These are phyloP conservation scores for Pilasporangium apinafurcum DNA, from an alignment of 352 stramenopile species.

Conservation along the genomic window DNA sequence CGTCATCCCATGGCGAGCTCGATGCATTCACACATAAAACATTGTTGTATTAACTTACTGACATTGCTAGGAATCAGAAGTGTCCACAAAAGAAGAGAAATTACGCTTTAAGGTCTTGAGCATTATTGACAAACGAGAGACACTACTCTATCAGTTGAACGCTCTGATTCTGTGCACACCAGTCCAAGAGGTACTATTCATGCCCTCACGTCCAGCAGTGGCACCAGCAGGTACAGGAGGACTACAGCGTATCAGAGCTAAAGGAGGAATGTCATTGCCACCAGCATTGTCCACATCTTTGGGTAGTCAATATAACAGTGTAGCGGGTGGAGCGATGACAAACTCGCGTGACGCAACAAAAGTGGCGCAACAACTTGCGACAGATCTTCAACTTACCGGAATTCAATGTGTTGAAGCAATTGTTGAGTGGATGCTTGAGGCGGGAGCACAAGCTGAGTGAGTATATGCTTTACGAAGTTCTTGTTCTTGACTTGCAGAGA, in stretches of 20 bases:
- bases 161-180: slow-evolving; percentile 65
- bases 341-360: slow-evolving; percentile 65
- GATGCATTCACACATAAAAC: neutral
- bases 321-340: slow-evolving; percentile 33
- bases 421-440: slow-evolving; percentile 79
- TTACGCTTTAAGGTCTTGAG: slow-evolving; percentile 67
- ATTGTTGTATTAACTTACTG: neutral
- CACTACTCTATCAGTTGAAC: slow-evolving; percentile 62
- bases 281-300: slow-evolving; percentile 13
- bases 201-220: slow-evolving; percentile 34
- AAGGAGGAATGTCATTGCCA: slow-evolving; percentile 30
- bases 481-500: neutral
- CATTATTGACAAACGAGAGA: slow-evolving; percentile 57
- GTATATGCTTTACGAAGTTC: no score
- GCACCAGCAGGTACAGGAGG: slow-evolving; percentile 11
- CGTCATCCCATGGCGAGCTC: slow-evolving; percentile 6
- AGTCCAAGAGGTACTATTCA: slow-evolving; percentile 43
- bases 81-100: slow-evolving; percentile 52
- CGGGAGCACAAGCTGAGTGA: slow-evolving; percentile 59
- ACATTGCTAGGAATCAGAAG: slow-evolving; percentile 10
- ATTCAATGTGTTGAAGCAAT: slow-evolving; percentile 74
- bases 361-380: slow-evolving; percentile 57
- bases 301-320: slow-evolving; percentile 1
- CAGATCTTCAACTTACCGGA: slow-evolving; percentile 50
- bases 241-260: slow-evolving; percentile 33